Evolutionary conservation across 176 grass and related monocot genomes (phyloP).

Genomic region (Carex littledalei): DNA sequence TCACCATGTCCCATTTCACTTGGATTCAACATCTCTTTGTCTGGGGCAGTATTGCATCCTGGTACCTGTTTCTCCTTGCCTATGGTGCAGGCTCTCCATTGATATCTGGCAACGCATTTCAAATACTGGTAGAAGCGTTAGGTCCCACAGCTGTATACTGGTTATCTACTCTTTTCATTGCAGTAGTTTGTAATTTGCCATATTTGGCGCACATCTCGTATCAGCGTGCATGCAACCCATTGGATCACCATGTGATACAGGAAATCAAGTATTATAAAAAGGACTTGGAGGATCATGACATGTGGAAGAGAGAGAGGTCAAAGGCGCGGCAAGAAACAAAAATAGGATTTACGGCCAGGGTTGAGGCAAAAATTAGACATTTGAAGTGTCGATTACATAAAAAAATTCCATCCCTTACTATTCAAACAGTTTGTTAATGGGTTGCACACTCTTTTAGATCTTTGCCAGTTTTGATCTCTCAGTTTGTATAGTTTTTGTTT

Average conservation of each 20-base stretch:
- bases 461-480: slow-evolving; percentile 30
- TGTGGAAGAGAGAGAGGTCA: slow-evolving; percentile 89
- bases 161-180: slow-evolving; percentile 55
- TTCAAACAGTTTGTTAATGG: slow-evolving; percentile 44
- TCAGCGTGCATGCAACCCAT: slow-evolving; percentile 74
- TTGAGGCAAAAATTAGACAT: slow-evolving; percentile 88
- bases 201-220: slow-evolving; percentile 89
- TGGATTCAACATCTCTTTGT: slow-evolving; percentile 97
- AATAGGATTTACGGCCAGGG: slow-evolving; percentile 89
- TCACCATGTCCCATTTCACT: slow-evolving; percentile 99
- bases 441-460: slow-evolving; percentile 25
- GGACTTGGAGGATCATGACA: slow-evolving; percentile 71
- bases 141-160: slow-evolving; percentile 86
- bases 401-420: slow-evolving; percentile 43
- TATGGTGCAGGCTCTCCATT: slow-evolving; percentile 50
- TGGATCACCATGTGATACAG: slow-evolving; percentile 96
- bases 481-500: slow-evolving; percentile 10
- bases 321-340: slow-evolving; percentile 86
- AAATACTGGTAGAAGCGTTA: slow-evolving; percentile 70
- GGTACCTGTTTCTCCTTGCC: slow-evolving; percentile 87
- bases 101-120: slow-evolving; percentile 47
- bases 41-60: slow-evolving; percentile 81
- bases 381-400: slow-evolving; percentile 73
- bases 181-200: slow-evolving; percentile 72
- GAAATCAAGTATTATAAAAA: slow-evolving; percentile 86